Percentiles rank a stretch among this genome's conserved stretches.
Evolutionary conservation across 129 eudicot genomes (phyloP).

Genomic region (Tagetes erecta): DNA sequence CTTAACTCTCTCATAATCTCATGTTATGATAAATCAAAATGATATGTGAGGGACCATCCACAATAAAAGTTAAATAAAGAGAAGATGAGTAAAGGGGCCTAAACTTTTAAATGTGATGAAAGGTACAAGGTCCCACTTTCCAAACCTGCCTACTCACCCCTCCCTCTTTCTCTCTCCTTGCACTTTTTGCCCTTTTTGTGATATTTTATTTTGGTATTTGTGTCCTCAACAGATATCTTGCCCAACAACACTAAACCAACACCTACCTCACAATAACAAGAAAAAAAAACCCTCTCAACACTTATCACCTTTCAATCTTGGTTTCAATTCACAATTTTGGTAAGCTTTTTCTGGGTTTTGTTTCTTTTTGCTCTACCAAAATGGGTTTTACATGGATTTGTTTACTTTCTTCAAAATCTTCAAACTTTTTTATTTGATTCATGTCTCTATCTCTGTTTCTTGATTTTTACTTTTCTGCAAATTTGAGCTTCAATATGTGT

Average conservation of each 20-base stretch:
- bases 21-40: neutral
- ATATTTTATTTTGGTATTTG: constrained; percentile 29
- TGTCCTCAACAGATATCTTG: constrained; percentile 20
- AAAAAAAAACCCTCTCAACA: constrained; percentile 8
- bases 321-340: constrained; percentile 19
- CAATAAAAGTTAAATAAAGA: constrained; percentile 3
- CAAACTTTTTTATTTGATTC: constrained; percentile 18
- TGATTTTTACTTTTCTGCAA: too few relatives aligned
- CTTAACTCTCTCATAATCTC: neutral
- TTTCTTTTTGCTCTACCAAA: constrained; percentile 29
- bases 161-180: constrained; percentile 32
- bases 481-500: too few relatives aligned
- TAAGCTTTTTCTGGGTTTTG: constrained; percentile 37
- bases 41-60: neutral
- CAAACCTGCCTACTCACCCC: constrained; percentile 29
- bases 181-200: constrained; percentile 35
- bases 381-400: constrained; percentile 23
- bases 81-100: constrained; percentile 23
- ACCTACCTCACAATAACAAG: constrained; percentile 38
- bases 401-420: constrained; percentile 12
- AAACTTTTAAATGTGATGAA: constrained; percentile 47
- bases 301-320: neutral
- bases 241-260: constrained; percentile 34
- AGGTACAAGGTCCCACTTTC: constrained; percentile 69
- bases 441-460: too few relatives aligned